Conservation (phyloP, 257 asterid genomes). For the Nicotiana obtusifolia region DNA sequence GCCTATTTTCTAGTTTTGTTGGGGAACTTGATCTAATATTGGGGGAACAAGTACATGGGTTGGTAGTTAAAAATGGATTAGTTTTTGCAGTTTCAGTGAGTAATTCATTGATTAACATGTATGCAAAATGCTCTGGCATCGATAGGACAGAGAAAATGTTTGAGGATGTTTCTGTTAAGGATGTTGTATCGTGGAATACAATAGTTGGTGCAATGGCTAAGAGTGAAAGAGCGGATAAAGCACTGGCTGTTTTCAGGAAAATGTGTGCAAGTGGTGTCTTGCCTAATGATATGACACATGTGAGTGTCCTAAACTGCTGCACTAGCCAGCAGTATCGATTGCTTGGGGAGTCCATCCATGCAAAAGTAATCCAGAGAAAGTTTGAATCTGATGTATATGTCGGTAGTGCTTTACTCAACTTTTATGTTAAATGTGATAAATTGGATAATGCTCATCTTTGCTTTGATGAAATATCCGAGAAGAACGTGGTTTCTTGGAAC, state of each 20-base stretch:
- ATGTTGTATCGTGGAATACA: conserved; percentile 63
- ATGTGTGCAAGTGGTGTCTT: conserved; percentile 39
- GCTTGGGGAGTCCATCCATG: conserved; percentile 57
- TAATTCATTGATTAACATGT: conserved; percentile 60
- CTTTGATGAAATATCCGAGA: conserved; percentile 50
- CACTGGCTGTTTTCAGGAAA: conserved; percentile 31
- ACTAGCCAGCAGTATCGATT: conserved; percentile 28
- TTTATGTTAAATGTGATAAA: conserved; percentile 51
- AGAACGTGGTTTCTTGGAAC: conserved; percentile 72
- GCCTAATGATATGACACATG: conserved; percentile 50
- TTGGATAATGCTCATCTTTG: conserved; percentile 53
- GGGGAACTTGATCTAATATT: conserved; percentile 24
- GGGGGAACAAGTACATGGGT: conserved; percentile 57
- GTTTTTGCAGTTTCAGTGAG: conserved; percentile 31
- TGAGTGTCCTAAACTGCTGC: conserved; percentile 45
- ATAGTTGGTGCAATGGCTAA: conserved; percentile 43
- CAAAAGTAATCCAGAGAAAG: conserved; percentile 43
- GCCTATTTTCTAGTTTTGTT: conserved; percentile 39
- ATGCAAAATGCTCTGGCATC: conserved; percentile 32
- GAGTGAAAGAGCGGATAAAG: conserved; percentile 34
- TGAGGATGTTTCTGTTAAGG: conserved; percentile 43
- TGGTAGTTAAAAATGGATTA: conserved; percentile 52
- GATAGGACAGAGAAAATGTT: conserved; percentile 47
- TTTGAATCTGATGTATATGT: conserved; percentile 37
- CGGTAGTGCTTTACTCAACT: conserved; percentile 64